A percentile compares a stretch with the other conserved stretches of the same genome.
These are phyloP conservation scores for Mucor lusitanicus DNA, from an alignment of 371 early-diverging fungal species.

Conservation along the genomic window DNA sequence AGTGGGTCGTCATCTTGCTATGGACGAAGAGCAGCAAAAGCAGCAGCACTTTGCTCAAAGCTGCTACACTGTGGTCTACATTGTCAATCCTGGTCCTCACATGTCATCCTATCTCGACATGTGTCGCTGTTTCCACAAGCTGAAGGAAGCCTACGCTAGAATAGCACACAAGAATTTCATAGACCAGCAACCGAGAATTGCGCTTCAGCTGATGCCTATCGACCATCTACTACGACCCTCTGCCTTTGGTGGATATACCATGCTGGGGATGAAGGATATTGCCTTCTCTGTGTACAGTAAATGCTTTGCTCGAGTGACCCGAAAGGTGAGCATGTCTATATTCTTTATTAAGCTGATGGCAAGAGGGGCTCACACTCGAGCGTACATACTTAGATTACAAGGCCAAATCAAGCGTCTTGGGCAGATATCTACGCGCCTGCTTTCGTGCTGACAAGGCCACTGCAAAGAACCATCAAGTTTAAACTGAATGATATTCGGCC, in stretches of 20 bases:
- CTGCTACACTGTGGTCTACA: conserved; percentile 39
- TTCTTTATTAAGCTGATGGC: too few species aligned
- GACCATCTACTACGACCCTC: conserved; percentile 59
- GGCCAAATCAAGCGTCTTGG: background rate
- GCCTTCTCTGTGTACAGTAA: conserved; percentile 61
- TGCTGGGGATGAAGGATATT: conserved; percentile 60
- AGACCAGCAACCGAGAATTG: conserved; percentile 15
- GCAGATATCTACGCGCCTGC: conserved; percentile 37
- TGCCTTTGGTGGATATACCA: conserved; percentile 55
- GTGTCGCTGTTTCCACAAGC: conserved; percentile 49
- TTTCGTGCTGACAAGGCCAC: conserved; percentile 38
- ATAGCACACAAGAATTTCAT: background rate
- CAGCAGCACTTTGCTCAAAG: conserved; percentile 11
- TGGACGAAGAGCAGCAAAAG: background rate
- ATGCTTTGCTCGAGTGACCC: conserved; percentile 34
- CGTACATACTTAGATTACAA: background rate
- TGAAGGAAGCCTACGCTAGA: conserved; percentile 29
- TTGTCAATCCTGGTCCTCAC: conserved; percentile 54
- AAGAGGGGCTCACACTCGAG: too few species aligned
- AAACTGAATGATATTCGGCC: conserved; percentile 17
- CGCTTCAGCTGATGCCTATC: conserved; percentile 56
- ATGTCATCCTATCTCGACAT: conserved; percentile 49
- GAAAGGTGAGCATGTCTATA: conserved; percentile 7
- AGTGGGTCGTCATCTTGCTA: conserved; percentile 34
- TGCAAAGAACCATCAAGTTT: conserved; percentile 31